Evolutionary conservation across 352 stramenopile genomes (phyloP).

Genomic region (Sclerospora graminicola): DNA sequence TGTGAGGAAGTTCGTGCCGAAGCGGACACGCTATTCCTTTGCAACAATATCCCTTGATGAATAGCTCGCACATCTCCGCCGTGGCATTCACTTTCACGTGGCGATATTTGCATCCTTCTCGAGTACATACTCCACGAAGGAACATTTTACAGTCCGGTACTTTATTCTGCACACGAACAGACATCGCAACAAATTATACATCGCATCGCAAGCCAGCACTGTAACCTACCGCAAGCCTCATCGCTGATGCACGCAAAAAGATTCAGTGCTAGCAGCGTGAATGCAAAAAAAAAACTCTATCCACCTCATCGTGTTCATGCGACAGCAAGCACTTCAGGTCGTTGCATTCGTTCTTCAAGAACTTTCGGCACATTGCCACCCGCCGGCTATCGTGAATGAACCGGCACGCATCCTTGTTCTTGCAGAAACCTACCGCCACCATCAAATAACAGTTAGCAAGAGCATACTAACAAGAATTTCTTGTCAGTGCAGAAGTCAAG

Average conservation of each 20-base stretch:
- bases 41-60: conserved; percentile 55
- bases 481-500: neutral
- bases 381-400: conserved; percentile 80
- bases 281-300: conserved; percentile 12
- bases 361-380: conserved; percentile 74
- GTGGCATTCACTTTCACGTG: conserved; percentile 73
- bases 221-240: conserved; percentile 7
- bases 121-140: conserved; percentile 56
- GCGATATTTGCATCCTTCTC: conserved; percentile 65
- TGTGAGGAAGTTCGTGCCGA: conserved; percentile 45
- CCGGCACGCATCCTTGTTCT: conserved; percentile 66
- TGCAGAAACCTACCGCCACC: conserved; percentile 53
- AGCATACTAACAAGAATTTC: neutral
- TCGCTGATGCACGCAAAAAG: neutral
- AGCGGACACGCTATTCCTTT: conserved; percentile 41
- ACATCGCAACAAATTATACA: conserved; percentile 1
- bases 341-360: conserved; percentile 51
- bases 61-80: conserved; percentile 51
- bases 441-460: conserved; percentile 2
- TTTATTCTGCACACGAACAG: conserved; percentile 47
- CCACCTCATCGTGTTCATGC: conserved; percentile 66
- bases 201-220: conserved; percentile 8
- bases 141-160: conserved; percentile 77
- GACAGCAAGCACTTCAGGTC: conserved; percentile 56
- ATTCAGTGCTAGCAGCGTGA: conserved; percentile 5